Evolutionary conservation across 83 land plant species (phyloP).

Genomic region (Picea mariana): DNA sequence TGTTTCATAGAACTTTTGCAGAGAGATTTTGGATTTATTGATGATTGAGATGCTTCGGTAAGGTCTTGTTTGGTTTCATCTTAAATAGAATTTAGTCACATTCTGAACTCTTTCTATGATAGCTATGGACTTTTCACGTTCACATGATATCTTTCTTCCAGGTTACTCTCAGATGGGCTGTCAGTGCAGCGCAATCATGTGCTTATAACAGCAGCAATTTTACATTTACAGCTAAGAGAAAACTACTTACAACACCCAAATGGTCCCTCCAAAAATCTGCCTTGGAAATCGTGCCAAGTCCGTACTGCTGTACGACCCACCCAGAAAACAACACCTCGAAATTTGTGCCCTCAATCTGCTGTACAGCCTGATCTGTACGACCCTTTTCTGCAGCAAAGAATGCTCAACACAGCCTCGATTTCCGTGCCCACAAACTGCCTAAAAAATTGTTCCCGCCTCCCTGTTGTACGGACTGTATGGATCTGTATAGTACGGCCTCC

Average conservation of each 20-base stretch:
- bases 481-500: too few relatives aligned
- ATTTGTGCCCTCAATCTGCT: too few relatives aligned
- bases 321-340: too few relatives aligned
- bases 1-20: not conserved
- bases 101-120: too few relatives aligned
- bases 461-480: too few relatives aligned
- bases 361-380: too few relatives aligned
- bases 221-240: not conserved
- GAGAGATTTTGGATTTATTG: constrained; percentile 5
- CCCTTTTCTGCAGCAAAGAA: not conserved
- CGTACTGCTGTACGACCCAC: too few relatives aligned
- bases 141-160: not conserved
- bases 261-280: too few relatives aligned
- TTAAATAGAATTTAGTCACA: not conserved
- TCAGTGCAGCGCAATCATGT: not conserved
- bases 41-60: not conserved
- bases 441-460: not conserved
- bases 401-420: not conserved
- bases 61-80: not conserved
- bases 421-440: not conserved
- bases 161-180: not conserved
- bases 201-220: not conserved
- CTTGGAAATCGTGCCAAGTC: too few relatives aligned
- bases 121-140: not conserved
- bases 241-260: not conserved